phyloP scores from a whole-genome alignment of 2,329 filamentous ascomycete species.

The Pseudomassariella vexata region DNA sequence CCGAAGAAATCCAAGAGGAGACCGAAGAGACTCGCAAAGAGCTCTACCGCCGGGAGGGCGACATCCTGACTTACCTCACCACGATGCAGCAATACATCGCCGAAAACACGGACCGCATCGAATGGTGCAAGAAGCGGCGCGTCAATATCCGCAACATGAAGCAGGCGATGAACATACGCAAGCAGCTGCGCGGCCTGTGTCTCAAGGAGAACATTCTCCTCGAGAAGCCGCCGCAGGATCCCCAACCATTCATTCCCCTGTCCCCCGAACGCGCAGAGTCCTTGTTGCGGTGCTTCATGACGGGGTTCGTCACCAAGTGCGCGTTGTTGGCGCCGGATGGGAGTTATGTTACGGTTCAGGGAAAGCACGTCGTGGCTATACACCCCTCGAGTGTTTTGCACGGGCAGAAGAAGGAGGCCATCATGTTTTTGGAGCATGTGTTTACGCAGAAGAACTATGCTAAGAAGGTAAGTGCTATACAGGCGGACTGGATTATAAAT shows the following conservation, averaged over 20 bases:
- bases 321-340: slow-evolving; percentile 55
- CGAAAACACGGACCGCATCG: slow-evolving; percentile 47
- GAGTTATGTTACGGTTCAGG: slow-evolving; percentile 54
- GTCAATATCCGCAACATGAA: slow-evolving; percentile 57
- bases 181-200: slow-evolving; percentile 54
- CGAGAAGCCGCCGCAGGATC: slow-evolving; percentile 41
- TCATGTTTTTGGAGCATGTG: slow-evolving; percentile 64
- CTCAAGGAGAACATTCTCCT: slow-evolving; percentile 43
- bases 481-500: slow-evolving; percentile 6
- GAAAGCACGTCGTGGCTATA: slow-evolving; percentile 55
- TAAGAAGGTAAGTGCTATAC: slow-evolving; percentile 53
- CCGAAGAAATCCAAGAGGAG: slow-evolving; percentile 50
- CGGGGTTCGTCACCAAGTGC: slow-evolving; percentile 55
- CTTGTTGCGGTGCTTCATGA: slow-evolving; percentile 56
- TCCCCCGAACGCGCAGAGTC: slow-evolving; percentile 47
- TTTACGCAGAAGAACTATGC: slow-evolving; percentile 63
- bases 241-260: slow-evolving; percentile 49
- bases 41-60: slow-evolving; percentile 55
- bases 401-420: slow-evolving; percentile 58
- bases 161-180: slow-evolving; percentile 56
- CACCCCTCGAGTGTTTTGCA: slow-evolving; percentile 60
- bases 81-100: slow-evolving; percentile 57
- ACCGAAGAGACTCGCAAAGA: slow-evolving; percentile 49
- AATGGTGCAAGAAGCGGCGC: slow-evolving; percentile 53
- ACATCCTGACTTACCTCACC: slow-evolving; percentile 59